phyloP scores from a whole-genome alignment of 2,329 filamentous ascomycete species.

The Metarhizium anisopliae region DNA sequence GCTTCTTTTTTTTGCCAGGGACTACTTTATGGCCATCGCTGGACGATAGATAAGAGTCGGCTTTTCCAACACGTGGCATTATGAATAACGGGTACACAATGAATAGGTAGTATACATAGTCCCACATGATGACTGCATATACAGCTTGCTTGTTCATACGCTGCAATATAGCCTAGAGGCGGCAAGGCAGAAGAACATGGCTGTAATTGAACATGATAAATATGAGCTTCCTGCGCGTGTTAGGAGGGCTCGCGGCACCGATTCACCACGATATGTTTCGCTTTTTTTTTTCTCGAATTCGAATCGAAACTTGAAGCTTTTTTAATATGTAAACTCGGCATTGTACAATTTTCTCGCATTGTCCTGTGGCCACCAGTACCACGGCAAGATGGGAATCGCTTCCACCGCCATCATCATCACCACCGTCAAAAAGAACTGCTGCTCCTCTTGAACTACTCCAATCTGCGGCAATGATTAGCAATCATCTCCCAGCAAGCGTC shows the following conservation, averaged over 20 bases:
- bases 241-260: not conserved
- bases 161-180: not conserved
- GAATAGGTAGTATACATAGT: not conserved
- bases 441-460: conserved; percentile 4
- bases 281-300: too few species aligned
- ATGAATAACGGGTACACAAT: not conserved
- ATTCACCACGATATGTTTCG: too few species aligned
- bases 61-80: not conserved
- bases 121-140: not conserved
- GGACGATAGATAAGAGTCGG: not conserved
- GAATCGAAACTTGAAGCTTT: not conserved
- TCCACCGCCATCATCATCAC: too few species aligned
- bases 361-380: not conserved
- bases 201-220: not conserved
- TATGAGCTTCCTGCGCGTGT: not conserved
- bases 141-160: not conserved
- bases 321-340: not conserved
- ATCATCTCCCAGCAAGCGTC: not conserved
- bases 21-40: not conserved
- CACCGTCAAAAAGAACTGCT: not conserved
- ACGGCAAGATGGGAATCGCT: not conserved
- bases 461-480: not conserved
- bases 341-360: not conserved
- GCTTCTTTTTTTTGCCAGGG: not conserved
- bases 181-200: not conserved